These are phyloP conservation scores for Sporisorium graminicola DNA, from an alignment of 1,284 basidiomycete species.

Conservation along the genomic window DNA sequence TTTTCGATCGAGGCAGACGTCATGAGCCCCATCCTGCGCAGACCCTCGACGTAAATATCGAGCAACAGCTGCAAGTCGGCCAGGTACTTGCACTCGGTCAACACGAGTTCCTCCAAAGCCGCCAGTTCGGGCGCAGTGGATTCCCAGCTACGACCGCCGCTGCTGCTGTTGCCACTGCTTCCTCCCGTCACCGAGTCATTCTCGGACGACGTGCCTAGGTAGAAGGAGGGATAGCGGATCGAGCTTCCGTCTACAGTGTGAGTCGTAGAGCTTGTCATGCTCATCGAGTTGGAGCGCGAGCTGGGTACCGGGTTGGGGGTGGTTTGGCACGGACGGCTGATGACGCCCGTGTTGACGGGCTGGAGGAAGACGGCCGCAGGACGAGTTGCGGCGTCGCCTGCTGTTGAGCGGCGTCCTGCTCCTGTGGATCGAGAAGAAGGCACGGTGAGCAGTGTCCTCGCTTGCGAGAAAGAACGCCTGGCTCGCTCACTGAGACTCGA, in stretches of 20 bases:
- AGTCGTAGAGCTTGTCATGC: conserved; percentile 8
- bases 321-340: conserved; percentile 22
- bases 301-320: conserved; percentile 12
- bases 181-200: conserved; percentile 14
- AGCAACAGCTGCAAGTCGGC: conserved; percentile 24
- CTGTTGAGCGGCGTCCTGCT: conserved; percentile 6
- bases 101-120: conserved; percentile 24
- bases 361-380: conserved; percentile 19
- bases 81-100: conserved; percentile 32
- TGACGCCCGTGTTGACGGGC: conserved; percentile 15
- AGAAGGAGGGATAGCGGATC: conserved; percentile 15
- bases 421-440: conserved; percentile 6
- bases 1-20: conserved; percentile 14
- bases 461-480: conserved; percentile 21
- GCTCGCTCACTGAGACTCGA: conserved; percentile 24
- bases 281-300: conserved; percentile 12
- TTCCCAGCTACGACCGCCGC: conserved; percentile 18
- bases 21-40: conserved; percentile 22
- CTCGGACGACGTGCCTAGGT: conserved; percentile 17
- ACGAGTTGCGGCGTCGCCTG: background rate
- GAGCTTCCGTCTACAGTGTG: conserved; percentile 9
- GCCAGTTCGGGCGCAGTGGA: conserved; percentile 23
- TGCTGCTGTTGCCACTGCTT: conserved; percentile 20
- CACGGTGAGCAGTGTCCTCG: conserved; percentile 6
- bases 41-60: conserved; percentile 26